These are phyloP conservation scores for Hypoxylon rickii DNA, from an alignment of 495 filamentous ascomycete species.

Conservation along the genomic window DNA sequence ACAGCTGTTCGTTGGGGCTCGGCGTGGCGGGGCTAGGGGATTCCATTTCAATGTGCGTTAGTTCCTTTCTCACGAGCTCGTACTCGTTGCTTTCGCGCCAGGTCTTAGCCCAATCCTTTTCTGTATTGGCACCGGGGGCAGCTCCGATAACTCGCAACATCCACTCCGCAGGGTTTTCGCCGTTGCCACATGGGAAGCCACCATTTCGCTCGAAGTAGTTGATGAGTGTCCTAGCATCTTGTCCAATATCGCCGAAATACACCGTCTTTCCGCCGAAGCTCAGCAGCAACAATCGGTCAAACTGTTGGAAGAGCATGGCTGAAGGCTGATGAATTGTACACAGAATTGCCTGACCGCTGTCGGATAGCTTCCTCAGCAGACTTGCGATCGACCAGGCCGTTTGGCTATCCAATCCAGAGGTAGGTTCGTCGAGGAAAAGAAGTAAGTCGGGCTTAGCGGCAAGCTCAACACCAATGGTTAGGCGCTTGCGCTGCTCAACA, in stretches of 20 bases:
- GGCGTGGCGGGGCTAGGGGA: background rate
- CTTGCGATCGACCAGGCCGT: conserved; percentile 82
- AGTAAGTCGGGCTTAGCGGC: conserved; percentile 81
- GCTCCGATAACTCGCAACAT: conserved; percentile 95
- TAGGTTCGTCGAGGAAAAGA: conserved; percentile 78
- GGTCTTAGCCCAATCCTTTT: conserved; percentile 76
- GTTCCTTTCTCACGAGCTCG: conserved; percentile 64
- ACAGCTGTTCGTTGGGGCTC: conserved; percentile 49
- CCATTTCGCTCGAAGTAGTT: conserved; percentile 59
- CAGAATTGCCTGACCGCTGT: conserved; percentile 81
- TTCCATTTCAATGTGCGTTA: conserved; percentile 42
- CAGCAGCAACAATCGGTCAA: conserved; percentile 56
- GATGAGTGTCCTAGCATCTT: conserved; percentile 35
- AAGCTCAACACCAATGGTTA: conserved; percentile 87
- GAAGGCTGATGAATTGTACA: conserved; percentile 94
- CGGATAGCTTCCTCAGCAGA: conserved; percentile 77
- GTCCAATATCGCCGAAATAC: conserved; percentile 57
- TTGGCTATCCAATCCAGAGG: conserved; percentile 80
- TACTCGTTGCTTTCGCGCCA: conserved; percentile 80
- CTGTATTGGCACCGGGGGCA: conserved; percentile 72
- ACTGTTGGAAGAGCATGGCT: conserved; percentile 65
- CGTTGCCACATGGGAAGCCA: conserved; percentile 48
- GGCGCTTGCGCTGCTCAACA: conserved; percentile 81
- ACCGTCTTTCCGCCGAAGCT: conserved; percentile 58
- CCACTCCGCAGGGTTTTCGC: conserved; percentile 68